Base-by-base conservation (phyloP, 345 rosid species). In the Salix viminalis region DNA sequence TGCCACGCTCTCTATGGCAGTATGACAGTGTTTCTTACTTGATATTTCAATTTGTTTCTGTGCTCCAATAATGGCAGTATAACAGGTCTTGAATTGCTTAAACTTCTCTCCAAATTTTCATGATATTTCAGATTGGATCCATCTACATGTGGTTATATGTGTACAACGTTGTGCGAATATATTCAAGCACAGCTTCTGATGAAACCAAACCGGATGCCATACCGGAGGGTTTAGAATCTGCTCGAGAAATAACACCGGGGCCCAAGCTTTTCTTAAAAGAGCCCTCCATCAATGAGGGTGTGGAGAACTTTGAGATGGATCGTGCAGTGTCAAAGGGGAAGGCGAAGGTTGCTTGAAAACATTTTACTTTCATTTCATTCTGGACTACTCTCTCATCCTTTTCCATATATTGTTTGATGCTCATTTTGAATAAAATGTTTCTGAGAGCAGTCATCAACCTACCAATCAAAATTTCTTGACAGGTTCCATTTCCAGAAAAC, bases 1-100 rank as follows among this genome's bases (percentile, higher is more conserved):
- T 79, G 88, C 83, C 70, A 85, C 90, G 12, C 82, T 89, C 65
- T 86, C 90, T 5, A 70, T 85, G 85, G 89, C 90, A 67, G 92
- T 87, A 85, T n/a, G 80, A 10, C 26, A 50, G 12, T 34, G 0
- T 13, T 34, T 14, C 16, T 71, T 14, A n/a, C 37, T 30, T 70
- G 7, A 32, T 36, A 32, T 36, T 64, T 28, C 21, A 14, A 3
- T 3, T 18, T 13, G 42, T 58, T 8, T 19, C 32, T 30, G n/a
- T 1, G 30, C 10, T 69, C 62, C 16, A 50, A 21, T 11, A 30
- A 24, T 15, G 14, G 18, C n/a, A 3, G 13, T 5, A 6, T 23
- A 36, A 4, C 0, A 28, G 32, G 36, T 28, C 3, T 50, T 5
- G 42, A 65, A 44, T 34, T 15, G 11, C 2, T 30, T n/a, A 21